These are phyloP conservation scores for Nematocida minor DNA, from an alignment of 371 early-diverging fungal genomes.

Conservation along the genomic window DNA sequence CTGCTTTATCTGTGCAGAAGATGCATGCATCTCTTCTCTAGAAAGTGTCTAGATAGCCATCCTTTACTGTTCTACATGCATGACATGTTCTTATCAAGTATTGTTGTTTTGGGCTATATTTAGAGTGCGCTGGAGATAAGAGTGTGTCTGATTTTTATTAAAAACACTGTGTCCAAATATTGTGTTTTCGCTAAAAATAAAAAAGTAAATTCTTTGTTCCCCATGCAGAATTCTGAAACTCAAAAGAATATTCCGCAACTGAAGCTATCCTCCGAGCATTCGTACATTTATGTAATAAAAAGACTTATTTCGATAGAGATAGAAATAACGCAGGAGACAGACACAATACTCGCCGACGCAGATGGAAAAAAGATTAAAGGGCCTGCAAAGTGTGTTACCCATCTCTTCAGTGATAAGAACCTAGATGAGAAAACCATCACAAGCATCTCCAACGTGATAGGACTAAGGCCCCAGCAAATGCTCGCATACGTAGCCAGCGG, in stretches of 20 bases:
- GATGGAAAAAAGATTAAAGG: conserved; percentile 37
- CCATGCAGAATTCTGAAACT: not conserved
- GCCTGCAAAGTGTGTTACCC: conserved; percentile 8
- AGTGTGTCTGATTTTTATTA: too few relatives aligned
- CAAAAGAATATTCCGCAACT: not conserved
- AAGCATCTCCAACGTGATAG: conserved; percentile 21
- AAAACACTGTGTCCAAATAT: too few relatives aligned
- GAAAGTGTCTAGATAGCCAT: too few relatives aligned
- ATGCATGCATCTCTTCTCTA: not conserved
- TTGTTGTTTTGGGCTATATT: too few relatives aligned
- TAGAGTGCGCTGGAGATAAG: too few relatives aligned
- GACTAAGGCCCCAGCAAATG: conserved; percentile 38
- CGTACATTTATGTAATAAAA: conserved; percentile 22
- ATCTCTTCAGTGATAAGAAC: not conserved
- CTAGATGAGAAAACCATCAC: not conserved
- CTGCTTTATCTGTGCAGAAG: not conserved
- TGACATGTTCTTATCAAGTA: too few relatives aligned
- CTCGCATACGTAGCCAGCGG: conserved; percentile 24
- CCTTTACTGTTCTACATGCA: too few relatives aligned
- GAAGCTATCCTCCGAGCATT: conserved; percentile 15
- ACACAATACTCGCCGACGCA: conserved; percentile 1
- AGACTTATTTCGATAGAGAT: not conserved
- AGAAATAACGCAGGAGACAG: conserved; percentile 8
- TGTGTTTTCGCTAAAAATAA: not conserved
- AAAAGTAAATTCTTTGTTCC: conserved; percentile 3